A percentile compares a stretch with the other conserved stretches of the same genome.
Evolutionary conservation across 768 basidiomycete species (phyloP).

Genomic region (Boletus subcaerulescens): DNA sequence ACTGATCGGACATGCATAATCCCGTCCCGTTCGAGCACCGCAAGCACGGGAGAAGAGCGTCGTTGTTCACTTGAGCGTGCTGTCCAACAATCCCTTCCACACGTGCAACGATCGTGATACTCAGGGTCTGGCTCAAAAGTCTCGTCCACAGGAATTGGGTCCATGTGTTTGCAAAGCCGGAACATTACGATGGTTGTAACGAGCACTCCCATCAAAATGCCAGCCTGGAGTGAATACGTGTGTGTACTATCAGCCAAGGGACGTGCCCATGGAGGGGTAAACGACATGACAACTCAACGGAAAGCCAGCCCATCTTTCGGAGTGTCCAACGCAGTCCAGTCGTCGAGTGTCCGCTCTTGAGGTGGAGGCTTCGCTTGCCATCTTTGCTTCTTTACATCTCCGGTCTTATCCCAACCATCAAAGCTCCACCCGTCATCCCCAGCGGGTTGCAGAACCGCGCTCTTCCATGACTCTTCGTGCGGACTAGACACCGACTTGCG

Average conservation of each 20-base stretch:
- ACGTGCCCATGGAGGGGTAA: too few relatives aligned
- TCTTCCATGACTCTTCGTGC: conserved; percentile 44
- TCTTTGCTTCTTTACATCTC: not conserved
- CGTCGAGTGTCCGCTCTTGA: not conserved
- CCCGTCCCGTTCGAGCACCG: not conserved
- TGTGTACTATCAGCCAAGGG: not conserved
- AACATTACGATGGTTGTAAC: not conserved
- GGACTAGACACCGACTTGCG: conserved; percentile 12
- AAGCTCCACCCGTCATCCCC: conserved; percentile 48
- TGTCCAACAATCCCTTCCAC: too few relatives aligned
- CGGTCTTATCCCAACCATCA: conserved; percentile 39
- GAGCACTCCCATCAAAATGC: not conserved
- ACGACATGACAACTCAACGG: not conserved
- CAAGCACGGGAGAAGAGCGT: not conserved
- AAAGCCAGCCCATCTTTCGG: conserved; percentile 2
- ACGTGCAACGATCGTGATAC: too few relatives aligned
- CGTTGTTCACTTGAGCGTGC: not conserved
- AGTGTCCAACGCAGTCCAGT: not conserved
- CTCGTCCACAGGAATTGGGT: too few relatives aligned
- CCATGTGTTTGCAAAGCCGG: not conserved
- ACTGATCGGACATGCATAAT: not conserved
- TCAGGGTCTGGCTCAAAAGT: too few relatives aligned
- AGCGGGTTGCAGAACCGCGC: conserved; percentile 24
- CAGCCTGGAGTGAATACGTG: not conserved
- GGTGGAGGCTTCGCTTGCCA: not conserved